A percentile compares a stretch with the other conserved stretches of the same genome.
phyloP scores from a whole-genome alignment of 305 asterid genomes.

The Salvia sclarea region DNA sequence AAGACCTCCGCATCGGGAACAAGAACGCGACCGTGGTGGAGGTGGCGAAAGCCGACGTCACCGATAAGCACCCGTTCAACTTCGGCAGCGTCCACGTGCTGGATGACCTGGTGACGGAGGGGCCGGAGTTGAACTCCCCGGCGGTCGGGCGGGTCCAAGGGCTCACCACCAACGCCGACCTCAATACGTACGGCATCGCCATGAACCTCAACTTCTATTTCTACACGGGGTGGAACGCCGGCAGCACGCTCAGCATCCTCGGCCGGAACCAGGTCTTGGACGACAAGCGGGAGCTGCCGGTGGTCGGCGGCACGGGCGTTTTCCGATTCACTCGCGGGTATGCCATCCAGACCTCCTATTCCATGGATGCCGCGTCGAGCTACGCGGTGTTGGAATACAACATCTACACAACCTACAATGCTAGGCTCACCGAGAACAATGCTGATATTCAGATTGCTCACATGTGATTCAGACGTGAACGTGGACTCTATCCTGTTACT shows the following conservation, averaged over 20 bases:
- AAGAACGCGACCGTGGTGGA: conserved; percentile 24
- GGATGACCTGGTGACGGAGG: conserved; percentile 40
- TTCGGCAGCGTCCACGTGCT: conserved; percentile 40
- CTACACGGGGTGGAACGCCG: conserved; percentile 38
- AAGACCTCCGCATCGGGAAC: conserved; percentile 40
- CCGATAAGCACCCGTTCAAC: conserved; percentile 25
- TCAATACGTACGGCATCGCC: not conserved
- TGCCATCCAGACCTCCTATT: not conserved
- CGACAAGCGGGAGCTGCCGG: conserved; percentile 38
- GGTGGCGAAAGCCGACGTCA: conserved; percentile 37
- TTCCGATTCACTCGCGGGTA: conserved; percentile 43
- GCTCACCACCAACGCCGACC: conserved; percentile 25
- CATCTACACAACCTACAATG: not conserved
- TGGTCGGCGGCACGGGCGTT: conserved; percentile 53
- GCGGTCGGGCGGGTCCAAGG: conserved; percentile 51
- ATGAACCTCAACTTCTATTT: conserved; percentile 43
- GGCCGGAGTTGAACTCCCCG: conserved; percentile 33
- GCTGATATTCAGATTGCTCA: too few relatives aligned
- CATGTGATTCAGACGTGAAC: too few relatives aligned
- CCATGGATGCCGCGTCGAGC: not conserved
- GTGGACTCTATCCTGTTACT: too few relatives aligned
- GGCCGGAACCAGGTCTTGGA: conserved; percentile 42
- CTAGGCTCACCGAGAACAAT: not conserved
- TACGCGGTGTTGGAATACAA: not conserved
- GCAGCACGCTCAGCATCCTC: conserved; percentile 44